Base-by-base conservation (phyloP, 1,284 basidiomycete genomes). In the Papiliotrema nemorosa region DNA sequence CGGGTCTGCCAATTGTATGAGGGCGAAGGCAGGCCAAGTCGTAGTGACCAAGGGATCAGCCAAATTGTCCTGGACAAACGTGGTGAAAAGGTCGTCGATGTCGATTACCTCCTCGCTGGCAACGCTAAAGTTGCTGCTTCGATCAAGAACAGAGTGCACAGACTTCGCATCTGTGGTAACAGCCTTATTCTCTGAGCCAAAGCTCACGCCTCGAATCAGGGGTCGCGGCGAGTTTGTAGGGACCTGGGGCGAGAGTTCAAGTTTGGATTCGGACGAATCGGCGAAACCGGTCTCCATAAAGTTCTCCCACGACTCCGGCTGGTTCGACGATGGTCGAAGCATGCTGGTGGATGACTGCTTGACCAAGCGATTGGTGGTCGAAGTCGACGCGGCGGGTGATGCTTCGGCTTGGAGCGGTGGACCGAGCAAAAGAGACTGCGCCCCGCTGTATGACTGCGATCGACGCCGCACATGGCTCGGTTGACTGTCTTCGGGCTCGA, bases 61-160 rank as follows among this genome's bases (percentile, higher is more conserved):
- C 40, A 63, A 64, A 22, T 54, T 66, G 42, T 72, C 69, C 29
- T 69, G 62, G 16, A 64, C 60, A 51, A 70, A 70, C 6, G 59
- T 37, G 18, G 67, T 52, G 56, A 72, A 72, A 2, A 55, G 51
- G 40, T 72, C 67, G 38, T 72, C 69, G 20, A 67, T 48, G 5
- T 64, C 61, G 34, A 66, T 53, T 20, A 64, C 37, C 14, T 55
- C 59, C 47, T 70, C 67, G 0, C 44, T 29, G 3, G 45, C 27
- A 3, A 65, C 39, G 3, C 10, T 42, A 45, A 39, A 57, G 14
- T 29, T 37, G 5, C 6, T 49, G 3, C 33, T 20, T 18, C 18
- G 6, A 9, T 7, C 35, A 37, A 37, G 35, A 9, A 31, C 7
- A 7, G 29, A 31, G 9, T 7, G 14, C 14, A 7, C 14, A 7